phyloP scores from a whole-genome alignment of 352 stramenopile genomes.

The Lagenidium giganteum region DNA sequence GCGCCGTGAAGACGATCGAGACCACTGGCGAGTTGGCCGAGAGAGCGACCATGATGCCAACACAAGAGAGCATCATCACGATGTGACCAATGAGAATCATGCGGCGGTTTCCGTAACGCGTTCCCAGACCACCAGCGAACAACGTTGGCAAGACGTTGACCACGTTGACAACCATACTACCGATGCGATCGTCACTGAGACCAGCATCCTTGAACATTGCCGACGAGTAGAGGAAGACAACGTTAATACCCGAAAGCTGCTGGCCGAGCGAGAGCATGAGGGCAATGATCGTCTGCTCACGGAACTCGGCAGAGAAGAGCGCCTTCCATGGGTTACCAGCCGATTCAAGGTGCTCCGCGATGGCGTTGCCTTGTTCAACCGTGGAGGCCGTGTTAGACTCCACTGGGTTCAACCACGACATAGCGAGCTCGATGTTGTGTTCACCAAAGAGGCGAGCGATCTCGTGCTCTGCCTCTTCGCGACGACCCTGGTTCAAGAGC shows the following conservation, averaged over 20 bases:
- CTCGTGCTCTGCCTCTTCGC: slow-evolving; percentile 20
- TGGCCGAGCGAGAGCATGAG: slow-evolving; percentile 33
- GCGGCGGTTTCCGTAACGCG: slow-evolving; percentile 38
- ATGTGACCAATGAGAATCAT: slow-evolving; percentile 39
- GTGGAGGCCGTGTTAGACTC: not conserved
- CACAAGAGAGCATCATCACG: slow-evolving; percentile 35
- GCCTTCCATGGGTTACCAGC: slow-evolving; percentile 10
- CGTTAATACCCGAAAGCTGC: slow-evolving; percentile 60
- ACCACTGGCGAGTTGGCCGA: slow-evolving; percentile 25
- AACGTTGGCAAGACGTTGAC: slow-evolving; percentile 35
- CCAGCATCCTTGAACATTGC: slow-evolving; percentile 31
- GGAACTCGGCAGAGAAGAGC: slow-evolving; percentile 30
- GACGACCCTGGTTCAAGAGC: slow-evolving; percentile 27
- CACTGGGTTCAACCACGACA: slow-evolving; percentile 13
- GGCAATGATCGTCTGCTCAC: slow-evolving; percentile 35
- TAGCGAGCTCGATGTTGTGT: slow-evolving; percentile 22
- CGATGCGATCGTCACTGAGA: slow-evolving; percentile 31
- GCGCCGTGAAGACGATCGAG: slow-evolving; percentile 49
- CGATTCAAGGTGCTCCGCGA: slow-evolving; percentile 8
- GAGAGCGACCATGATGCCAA: slow-evolving; percentile 51
- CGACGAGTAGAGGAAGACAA: slow-evolving; percentile 47
- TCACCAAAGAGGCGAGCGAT: slow-evolving; percentile 23
- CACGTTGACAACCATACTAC: slow-evolving; percentile 33
- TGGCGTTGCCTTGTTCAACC: not conserved
- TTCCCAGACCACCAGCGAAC: slow-evolving; percentile 29